phyloP scores from a whole-genome alignment of 768 basidiomycete genomes.

The Naganishia randhawae region DNA sequence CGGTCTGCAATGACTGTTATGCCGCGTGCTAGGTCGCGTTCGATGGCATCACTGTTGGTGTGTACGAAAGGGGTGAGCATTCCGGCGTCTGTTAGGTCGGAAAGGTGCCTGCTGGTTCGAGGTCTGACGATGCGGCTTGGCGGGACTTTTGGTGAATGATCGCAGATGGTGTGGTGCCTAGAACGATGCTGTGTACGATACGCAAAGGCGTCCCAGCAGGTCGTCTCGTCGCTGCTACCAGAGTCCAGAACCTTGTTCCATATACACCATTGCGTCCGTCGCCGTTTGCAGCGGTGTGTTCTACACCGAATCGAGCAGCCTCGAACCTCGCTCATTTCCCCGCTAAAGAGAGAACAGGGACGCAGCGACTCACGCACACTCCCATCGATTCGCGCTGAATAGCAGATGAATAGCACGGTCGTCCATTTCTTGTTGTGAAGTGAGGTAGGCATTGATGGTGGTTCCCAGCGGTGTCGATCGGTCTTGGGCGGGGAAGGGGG shows the following conservation, averaged over 20 bases:
- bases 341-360: background rate
- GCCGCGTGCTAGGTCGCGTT: slow-evolving; percentile 60
- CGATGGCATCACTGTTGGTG: slow-evolving; percentile 59
- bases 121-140: too few species aligned
- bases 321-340: background rate
- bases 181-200: too few species aligned
- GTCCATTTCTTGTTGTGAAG: slow-evolving; percentile 77
- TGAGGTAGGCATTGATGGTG: slow-evolving; percentile 89
- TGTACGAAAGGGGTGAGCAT: background rate
- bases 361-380: slow-evolving; percentile 63
- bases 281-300: too few species aligned
- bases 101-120: too few species aligned
- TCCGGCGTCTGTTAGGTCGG: too few species aligned
- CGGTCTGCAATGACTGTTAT: slow-evolving; percentile 81
- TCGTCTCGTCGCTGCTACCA: too few species aligned
- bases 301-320: slow-evolving; percentile 6
- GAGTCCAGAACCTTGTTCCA: too few species aligned
- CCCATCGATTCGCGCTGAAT: slow-evolving; percentile 97
- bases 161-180: too few species aligned
- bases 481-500: slow-evolving; percentile 57
- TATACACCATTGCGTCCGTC: too few species aligned
- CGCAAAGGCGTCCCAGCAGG: too few species aligned
- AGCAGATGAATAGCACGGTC: slow-evolving; percentile 88
- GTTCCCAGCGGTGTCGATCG: slow-evolving; percentile 83
- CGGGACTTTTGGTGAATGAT: too few species aligned